These are phyloP conservation scores for Conticribra weissflogii DNA, from an alignment of 108 stramenopile genomes.

Conservation along the genomic window DNA sequence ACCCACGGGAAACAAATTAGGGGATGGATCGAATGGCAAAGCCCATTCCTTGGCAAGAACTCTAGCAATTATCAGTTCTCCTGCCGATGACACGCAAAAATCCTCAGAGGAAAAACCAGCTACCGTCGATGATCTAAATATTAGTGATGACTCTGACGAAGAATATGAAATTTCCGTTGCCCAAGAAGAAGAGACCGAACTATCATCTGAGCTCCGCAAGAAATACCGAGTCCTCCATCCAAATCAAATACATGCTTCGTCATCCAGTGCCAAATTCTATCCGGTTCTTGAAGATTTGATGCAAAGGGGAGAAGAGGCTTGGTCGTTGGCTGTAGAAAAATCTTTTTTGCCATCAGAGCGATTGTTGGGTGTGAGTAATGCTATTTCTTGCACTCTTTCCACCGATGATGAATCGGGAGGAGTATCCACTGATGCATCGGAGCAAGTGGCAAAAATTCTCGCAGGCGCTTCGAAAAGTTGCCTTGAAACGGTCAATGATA, in stretches of 20 bases:
- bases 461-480: constrained; percentile 24
- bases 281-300: constrained; percentile 74
- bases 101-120: too few species aligned
- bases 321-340: constrained; percentile 14
- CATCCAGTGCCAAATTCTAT: constrained; percentile 77
- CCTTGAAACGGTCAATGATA: constrained; percentile 13
- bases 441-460: constrained; percentile 13
- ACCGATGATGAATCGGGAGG: neutral
- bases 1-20: constrained; percentile 26
- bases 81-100: too few species aligned
- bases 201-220: neutral
- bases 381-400: constrained; percentile 7
- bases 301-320: constrained; percentile 32
- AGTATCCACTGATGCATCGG: neutral
- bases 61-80: constrained; percentile 14
- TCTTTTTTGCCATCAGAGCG: constrained; percentile 8
- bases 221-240: constrained; percentile 20
- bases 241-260: constrained; percentile 35
- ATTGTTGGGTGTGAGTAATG: constrained; percentile 1
- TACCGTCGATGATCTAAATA: too few species aligned
- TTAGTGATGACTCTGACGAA: neutral
- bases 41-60: constrained; percentile 15
- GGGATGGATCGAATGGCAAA: constrained; percentile 7
- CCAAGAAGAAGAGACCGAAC: neutral
- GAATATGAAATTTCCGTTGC: neutral